These are phyloP conservation scores for Solanum chilense DNA, from an alignment of 257 asterid genomes.

Conservation along the genomic window DNA sequence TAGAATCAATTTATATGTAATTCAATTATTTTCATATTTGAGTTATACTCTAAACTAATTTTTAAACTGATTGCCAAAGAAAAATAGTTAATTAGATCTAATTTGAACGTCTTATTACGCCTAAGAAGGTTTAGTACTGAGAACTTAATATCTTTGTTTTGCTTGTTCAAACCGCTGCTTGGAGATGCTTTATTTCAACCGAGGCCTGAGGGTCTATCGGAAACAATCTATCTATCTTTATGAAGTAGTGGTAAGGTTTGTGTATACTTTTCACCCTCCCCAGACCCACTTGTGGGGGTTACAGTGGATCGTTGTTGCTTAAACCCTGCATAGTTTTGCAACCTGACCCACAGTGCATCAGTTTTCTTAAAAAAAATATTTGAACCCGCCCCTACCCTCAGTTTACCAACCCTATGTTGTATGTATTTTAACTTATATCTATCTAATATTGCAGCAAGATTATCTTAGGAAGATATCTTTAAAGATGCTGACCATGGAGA, in stretches of 20 bases:
- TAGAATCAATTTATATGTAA: neutral
- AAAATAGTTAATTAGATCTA: neutral
- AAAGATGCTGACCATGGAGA: slow-evolving; percentile 83
- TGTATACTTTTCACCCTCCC: neutral
- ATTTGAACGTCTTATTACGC: neutral
- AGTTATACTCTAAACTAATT: neutral
- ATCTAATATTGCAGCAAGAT: slow-evolving; percentile 47
- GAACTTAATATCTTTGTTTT: too few species aligned
- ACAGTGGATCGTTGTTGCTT: too few species aligned
- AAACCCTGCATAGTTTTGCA: neutral
- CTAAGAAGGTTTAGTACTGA: neutral
- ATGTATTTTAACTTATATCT: neutral
- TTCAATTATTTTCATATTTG: neutral
- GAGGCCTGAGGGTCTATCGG: too few species aligned
- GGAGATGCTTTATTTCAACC: neutral
- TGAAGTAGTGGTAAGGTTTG: neutral
- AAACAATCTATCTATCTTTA: too few species aligned
- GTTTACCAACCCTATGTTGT: neutral
- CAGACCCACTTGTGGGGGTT: neutral
- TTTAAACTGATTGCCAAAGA: neutral
- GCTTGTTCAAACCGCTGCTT: neutral
- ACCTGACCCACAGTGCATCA: neutral
- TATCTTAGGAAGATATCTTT: slow-evolving; percentile 71
- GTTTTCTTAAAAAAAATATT: neutral
- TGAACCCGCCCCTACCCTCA: neutral